Base-by-base conservation (phyloP, 495 filamentous ascomycete species). In the Recurvomyces mirabilis region DNA sequence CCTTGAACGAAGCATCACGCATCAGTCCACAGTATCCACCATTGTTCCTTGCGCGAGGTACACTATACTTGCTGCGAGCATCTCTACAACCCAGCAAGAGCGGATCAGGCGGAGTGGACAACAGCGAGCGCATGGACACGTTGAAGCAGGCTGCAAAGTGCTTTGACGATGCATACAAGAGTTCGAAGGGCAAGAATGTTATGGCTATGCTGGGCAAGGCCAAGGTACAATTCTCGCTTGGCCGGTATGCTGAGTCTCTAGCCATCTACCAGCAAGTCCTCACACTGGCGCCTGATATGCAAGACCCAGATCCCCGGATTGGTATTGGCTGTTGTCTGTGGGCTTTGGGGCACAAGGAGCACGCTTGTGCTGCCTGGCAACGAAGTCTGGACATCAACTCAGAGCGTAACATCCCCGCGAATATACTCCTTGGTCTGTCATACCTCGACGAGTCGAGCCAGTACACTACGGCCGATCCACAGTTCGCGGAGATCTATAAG, bases 321-420 rank as follows among this genome's bases (percentile, higher is more conserved):
- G 91, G 91, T 34, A 81, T 98, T 52, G 91, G 91, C 17, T 88
- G 87, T 60, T 96, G 91, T 60, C 78, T 89, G 47, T 98, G 91
- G 91, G 84, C 89, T 57, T 70, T 96, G 11, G 87, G 86, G 15
- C 82, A 80, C 68, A 94, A 93, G 61, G 87, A 94, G 21, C 84
- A 93, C 53, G 93, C 93, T 11, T 85, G 82, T 55, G 63, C 66
- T 19, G 87, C 91, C 5, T 98, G 89, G 89, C 83, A 94, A 58
- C 72, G 91, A 49, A 74, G 82, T 12, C 61, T 98, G 19, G 79
- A 91, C 55, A 65, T 95, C 69, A 93, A 93, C 57, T 77, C 85
- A 0, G 77, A 89, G 5, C 93, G 84, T 13, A 95, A 94, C 63
- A 74, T 86, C 3, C 4, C 28, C 53, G 89, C 87, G 33, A 89